phyloP scores from a whole-genome alignment of 352 stramenopile species.

The Phytophthora meadii region DNA sequence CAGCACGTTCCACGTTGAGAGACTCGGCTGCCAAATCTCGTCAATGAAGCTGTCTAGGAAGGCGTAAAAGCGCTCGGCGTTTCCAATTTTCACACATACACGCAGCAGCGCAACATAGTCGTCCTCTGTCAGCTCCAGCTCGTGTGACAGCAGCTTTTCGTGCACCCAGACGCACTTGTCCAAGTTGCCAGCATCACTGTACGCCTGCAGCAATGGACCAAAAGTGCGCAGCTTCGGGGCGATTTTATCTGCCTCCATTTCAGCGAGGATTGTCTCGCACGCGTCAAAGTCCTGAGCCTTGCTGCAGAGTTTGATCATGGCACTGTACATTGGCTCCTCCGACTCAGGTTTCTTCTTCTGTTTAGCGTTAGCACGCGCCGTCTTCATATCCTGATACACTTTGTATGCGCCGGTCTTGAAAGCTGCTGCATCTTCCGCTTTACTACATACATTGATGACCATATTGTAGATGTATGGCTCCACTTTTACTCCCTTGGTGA shows the following conservation, averaged over 20 bases:
- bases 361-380: constrained; percentile 17
- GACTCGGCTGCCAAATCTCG: constrained; percentile 56
- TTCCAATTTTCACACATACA: constrained; percentile 47
- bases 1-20: constrained; percentile 64
- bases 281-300: constrained; percentile 63
- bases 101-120: constrained; percentile 72
- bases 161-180: constrained; percentile 65
- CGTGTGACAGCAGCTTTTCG: constrained; percentile 49
- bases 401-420: constrained; percentile 54
- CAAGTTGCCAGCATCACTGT: constrained; percentile 61
- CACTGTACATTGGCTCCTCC: constrained; percentile 76
- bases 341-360: constrained; percentile 32
- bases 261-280: constrained; percentile 55
- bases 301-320: constrained; percentile 79
- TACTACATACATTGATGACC: constrained; percentile 69
- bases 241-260: constrained; percentile 57
- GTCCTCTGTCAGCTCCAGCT: constrained; percentile 63
- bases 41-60: constrained; percentile 70
- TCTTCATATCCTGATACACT: constrained; percentile 78
- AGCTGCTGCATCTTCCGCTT: constrained; percentile 40
- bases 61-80: constrained; percentile 59
- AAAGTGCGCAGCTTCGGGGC: constrained; percentile 79
- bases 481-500: constrained; percentile 40
- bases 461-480: constrained; percentile 62
- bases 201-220: constrained; percentile 65